Evolutionary conservation across 345 rosid species (phyloP), one percentile per base, ranked within the genome.

Genomic region (Populus simonii): DNA sequence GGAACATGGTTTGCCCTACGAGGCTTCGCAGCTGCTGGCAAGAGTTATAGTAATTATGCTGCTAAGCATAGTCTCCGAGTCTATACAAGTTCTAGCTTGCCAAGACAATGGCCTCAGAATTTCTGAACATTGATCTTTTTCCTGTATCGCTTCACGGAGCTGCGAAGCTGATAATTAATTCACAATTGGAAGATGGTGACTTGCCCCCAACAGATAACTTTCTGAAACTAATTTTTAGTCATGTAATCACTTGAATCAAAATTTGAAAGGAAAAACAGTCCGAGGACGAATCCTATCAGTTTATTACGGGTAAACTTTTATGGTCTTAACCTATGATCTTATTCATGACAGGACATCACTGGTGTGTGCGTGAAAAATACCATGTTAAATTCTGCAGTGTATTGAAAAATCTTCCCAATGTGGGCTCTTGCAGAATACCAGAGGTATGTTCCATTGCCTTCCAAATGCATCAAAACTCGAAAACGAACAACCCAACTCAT

Each of bases 341-440:
- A 25, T 23, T 62, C 17, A 29, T 77, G 71, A 29, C 86, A 90
- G 97, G 94, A 92, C 80, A 83, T 92, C 76, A 88, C 90, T 43
- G 92, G 97, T 65, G 94, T 89, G 27, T 89, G 89, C 82, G 85
- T 82, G 89, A 87, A 86, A 86, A 90, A 91, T 84, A 86, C 94
- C 81, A 88, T 92, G 92, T 82, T 92, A 76, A 94, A 92, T 76
- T 90, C 88, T 49, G 89, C 92, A 66, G 88, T 89, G 68, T 90
- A 92, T 74, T 80, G 94, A 75, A 90, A 89, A 71, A 92, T 89
- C 61, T 92, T 84, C 74, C 92, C 96, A 0, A 29, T 85, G 22
- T 92, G 96, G 92, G 94, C 89, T 35, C 88, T 92, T 20, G 89
- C 94, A 33, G 96, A 92, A 82, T 89, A 90, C 70, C 80, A 90